Evolutionary conservation across 2,329 filamentous ascomycete species (phyloP).

Genomic region (Botrytis galanthina): DNA sequence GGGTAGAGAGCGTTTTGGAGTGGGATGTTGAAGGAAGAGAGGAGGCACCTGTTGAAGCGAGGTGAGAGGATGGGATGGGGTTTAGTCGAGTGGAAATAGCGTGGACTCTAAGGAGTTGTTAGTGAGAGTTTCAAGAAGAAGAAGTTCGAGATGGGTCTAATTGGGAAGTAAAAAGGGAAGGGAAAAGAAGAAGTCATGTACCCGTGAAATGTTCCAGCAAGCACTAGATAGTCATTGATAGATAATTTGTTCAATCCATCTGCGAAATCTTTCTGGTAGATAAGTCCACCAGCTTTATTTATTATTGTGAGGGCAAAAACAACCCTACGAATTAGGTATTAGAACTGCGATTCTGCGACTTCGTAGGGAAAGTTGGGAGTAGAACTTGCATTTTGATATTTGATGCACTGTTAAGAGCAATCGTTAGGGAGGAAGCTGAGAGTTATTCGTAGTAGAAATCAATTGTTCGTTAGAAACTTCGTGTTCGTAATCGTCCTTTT

Average conservation of each 20-base stretch:
- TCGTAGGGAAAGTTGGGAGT: not conserved
- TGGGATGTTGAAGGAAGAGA: slow-evolving; percentile 52
- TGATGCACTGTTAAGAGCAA: not conserved
- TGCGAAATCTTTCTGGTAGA: slow-evolving; percentile 94
- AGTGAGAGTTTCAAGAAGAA: not conserved
- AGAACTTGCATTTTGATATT: slow-evolving; percentile 3
- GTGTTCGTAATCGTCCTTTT: not conserved
- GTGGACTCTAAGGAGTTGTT: slow-evolving; percentile 53
- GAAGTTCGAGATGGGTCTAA: not conserved
- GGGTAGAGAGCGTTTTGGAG: slow-evolving; percentile 64
- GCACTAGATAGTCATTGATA: slow-evolving; percentile 94
- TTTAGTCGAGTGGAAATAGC: slow-evolving; percentile 49
- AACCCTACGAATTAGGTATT: slow-evolving; percentile 59
- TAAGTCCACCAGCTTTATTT: slow-evolving; percentile 95
- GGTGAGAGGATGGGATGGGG: slow-evolving; percentile 15
- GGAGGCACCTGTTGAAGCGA: slow-evolving; percentile 7
- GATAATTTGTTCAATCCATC: slow-evolving; percentile 82
- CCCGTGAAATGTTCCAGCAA: slow-evolving; percentile 97
- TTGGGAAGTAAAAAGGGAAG: slow-evolving; percentile 26
- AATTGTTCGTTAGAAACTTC: not conserved
- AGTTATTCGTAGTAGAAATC: not conserved
- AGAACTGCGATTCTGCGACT: not conserved
- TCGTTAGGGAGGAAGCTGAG: not conserved
- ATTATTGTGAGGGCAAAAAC: slow-evolving; percentile 95
- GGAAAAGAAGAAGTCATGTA: slow-evolving; percentile 51